A percentile compares a stretch with the other conserved stretches of the same genome.
These are phyloP conservation scores for Sordariomycetes sp. DNA, from an alignment of 2,329 filamentous ascomycete species.

Conservation along the genomic window DNA sequence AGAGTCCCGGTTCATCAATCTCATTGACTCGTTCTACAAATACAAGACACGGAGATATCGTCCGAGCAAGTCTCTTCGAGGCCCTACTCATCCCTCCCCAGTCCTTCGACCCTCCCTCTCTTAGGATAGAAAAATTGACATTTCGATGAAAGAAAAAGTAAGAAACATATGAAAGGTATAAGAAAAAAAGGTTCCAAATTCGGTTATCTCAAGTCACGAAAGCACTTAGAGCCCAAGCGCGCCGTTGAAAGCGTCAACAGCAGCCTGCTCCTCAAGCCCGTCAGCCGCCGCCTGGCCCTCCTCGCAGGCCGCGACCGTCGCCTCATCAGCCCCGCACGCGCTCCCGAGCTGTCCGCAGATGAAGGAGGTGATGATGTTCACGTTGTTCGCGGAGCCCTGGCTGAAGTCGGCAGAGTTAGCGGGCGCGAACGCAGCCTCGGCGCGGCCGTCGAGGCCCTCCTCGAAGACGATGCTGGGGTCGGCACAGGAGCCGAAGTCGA, in stretches of 20 bases:
- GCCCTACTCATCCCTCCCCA: background rate
- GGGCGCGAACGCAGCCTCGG: slow-evolving; percentile 27
- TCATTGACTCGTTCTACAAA: background rate
- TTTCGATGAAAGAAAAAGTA: background rate
- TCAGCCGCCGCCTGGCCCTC: slow-evolving; percentile 10
- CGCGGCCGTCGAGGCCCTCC: slow-evolving; percentile 32
- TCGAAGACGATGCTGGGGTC: slow-evolving; percentile 38
- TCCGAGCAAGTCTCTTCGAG: background rate
- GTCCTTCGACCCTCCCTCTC: slow-evolving; percentile 1
- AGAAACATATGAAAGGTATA: background rate
- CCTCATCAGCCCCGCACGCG: slow-evolving; percentile 11
- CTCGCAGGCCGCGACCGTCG: slow-evolving; percentile 9
- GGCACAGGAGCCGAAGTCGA: slow-evolving; percentile 33
- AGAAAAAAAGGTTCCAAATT: background rate
- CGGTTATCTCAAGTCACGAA: background rate
- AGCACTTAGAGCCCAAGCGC: slow-evolving; percentile 5
- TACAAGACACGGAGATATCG: background rate
- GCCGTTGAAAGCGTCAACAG: slow-evolving; percentile 12
- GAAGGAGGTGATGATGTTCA: slow-evolving; percentile 31
- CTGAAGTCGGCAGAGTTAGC: slow-evolving; percentile 30
- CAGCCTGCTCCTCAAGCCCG: slow-evolving; percentile 11
- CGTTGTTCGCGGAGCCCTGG: slow-evolving; percentile 34
- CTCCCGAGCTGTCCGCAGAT: slow-evolving; percentile 29
- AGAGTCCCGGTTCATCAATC: background rate
- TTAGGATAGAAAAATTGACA: background rate